A percentile compares a stretch with the other conserved stretches of the same genome.
Evolutionary conservation across 345 rosid genomes (phyloP).

Genomic region (Eucalyptus coolabah): DNA sequence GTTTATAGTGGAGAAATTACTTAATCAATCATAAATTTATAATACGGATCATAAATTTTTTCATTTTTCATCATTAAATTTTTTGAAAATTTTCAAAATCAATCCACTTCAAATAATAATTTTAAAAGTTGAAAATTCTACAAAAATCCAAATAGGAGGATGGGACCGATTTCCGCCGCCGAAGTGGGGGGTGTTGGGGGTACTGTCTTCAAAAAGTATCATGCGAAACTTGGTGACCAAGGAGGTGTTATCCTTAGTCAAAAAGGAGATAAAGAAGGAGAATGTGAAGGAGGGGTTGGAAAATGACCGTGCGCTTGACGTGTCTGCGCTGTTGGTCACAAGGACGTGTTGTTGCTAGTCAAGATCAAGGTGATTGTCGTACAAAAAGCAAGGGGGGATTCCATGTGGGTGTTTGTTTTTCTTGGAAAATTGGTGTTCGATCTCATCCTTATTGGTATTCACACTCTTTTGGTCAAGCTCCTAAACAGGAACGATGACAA

Average conservation of each 20-base stretch:
- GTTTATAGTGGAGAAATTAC: no score
- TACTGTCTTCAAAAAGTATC: no score
- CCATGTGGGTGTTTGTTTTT: neutral
- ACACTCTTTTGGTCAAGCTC: neutral
- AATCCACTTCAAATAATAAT: no score
- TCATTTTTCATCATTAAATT: no score
- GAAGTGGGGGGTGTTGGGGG: no score
- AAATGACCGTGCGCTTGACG: neutral
- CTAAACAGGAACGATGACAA: no score
- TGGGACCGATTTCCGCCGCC: no score
- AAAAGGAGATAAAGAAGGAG: neutral
- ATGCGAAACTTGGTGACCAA: neutral
- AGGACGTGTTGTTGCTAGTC: neutral
- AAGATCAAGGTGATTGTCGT: neutral
- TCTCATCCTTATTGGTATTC: neutral
- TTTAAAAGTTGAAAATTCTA: no score
- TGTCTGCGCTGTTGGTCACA: neutral
- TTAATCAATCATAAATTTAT: no score
- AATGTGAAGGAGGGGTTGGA: neutral
- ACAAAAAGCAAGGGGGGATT: neutral
- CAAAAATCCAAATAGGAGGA: no score
- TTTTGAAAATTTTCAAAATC: no score
- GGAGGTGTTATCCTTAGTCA: neutral
- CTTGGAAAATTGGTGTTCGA: neutral
- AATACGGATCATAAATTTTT: no score